Base-by-base conservation (phyloP, 2,329 filamentous ascomycete genomes). In the Ramularia endophylla region DNA sequence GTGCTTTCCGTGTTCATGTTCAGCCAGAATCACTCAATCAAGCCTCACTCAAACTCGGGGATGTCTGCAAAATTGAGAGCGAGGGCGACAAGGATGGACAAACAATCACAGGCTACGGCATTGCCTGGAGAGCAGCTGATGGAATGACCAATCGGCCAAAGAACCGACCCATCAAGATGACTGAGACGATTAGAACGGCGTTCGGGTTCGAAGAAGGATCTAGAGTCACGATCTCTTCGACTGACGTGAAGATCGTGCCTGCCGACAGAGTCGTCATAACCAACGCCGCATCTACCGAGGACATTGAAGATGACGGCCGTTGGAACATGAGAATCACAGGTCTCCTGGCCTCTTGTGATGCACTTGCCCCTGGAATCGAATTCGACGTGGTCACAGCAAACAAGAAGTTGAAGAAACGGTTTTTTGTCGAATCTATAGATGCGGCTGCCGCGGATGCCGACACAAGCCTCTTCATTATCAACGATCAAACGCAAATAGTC, bases 131-230 rank as follows among this genome's bases (percentile, higher is more conserved):
- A 29, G 74, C 77, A 3, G 58, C 70, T 27, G 67, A 70, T 42
- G 63, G 63, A 2, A 67, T 66, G 66, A 40, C 69, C 68, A 37
- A 51, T 64, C 81, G 54, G 69, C 87, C 51, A 75, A 80, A 56
- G 78, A 78, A 51, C 76, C 81, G 48, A 72, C 87, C 42, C 70
- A 85, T 36, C 74, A 89, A 70, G 78, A 86, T 68, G 81, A 66
- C 85, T 16, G 81, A 85, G 48, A 72, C 78, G 5, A 78, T 94
- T 40, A 82, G 85, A 48, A 81, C 85, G 27, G 75, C 78, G 5
- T 84, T 84, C 51, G 78, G 78, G 1, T 75, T 94, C 53, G 82
- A 83, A 46, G 69, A 92, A 3, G 80, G 80, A 12, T 84, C 88
- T 36, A 75, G 79, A 37, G 69, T 94, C 35, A 71, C 73, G 6